These are phyloP conservation scores for Aspergillus sp. DNA, from an alignment of 2,329 filamentous ascomycete species.

Conservation along the genomic window DNA sequence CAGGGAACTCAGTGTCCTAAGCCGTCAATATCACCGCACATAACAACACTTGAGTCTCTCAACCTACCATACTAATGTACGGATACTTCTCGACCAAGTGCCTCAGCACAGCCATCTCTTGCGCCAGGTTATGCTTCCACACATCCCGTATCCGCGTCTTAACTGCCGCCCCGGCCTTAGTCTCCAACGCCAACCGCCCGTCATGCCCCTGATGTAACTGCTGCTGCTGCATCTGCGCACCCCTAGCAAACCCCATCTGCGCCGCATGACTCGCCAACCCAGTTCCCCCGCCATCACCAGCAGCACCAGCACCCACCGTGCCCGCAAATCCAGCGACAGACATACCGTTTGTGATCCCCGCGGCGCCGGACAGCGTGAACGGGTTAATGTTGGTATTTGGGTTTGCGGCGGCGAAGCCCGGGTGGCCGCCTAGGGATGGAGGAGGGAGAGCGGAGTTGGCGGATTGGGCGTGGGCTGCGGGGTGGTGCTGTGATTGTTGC, in stretches of 20 bases:
- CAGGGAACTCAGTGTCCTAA: constrained; percentile 97
- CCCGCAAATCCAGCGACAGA: constrained; percentile 51
- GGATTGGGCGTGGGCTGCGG: constrained; percentile 39
- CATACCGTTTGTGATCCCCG: constrained; percentile 46
- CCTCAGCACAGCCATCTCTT: constrained; percentile 81
- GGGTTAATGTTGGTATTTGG: constrained; percentile 62
- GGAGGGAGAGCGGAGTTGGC: constrained; percentile 45
- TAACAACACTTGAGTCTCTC: constrained; percentile 4
- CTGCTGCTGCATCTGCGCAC: constrained; percentile 58
- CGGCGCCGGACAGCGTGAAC: constrained; percentile 50
- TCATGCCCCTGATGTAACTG: constrained; percentile 45
- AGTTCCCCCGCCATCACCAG: constrained; percentile 54
- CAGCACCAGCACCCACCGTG: constrained; percentile 30
- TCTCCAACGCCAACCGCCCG: constrained; percentile 47
- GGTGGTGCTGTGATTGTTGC: constrained; percentile 42
- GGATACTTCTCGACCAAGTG: constrained; percentile 83
- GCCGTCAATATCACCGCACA: neutral
- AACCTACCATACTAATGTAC: constrained; percentile 90
- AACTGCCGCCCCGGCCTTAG: constrained; percentile 48
- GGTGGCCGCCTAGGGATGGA: constrained; percentile 58
- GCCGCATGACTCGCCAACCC: constrained; percentile 81
- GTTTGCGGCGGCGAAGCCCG: constrained; percentile 58
- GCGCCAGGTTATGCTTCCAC: constrained; percentile 84
- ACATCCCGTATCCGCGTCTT: constrained; percentile 89
- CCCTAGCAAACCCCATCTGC: constrained; percentile 78